Evolutionary conservation across 768 basidiomycete species (phyloP), one percentile per base, ranked within the genome.

Genomic region (Chiua virens): DNA sequence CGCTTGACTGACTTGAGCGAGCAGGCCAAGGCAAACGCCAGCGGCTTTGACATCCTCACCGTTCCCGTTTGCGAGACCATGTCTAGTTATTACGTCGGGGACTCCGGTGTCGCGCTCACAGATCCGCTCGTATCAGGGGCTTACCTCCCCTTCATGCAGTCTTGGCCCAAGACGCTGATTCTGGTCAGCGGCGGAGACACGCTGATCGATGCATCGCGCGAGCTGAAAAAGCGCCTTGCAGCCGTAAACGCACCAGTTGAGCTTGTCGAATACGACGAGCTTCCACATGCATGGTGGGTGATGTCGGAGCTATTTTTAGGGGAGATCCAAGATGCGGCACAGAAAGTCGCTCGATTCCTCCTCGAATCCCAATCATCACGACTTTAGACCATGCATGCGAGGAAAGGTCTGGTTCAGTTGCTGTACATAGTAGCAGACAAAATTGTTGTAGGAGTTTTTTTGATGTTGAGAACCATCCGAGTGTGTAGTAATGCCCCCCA

Each of bases 131-230:
- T 60, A 0, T 61, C 66, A 5, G 54, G 56, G 4, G 1, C 45
- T 4, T 48, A 49, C 10, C 10, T 66, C 13, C 38, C 61, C 10
- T 58, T 66, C 20, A 20, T 45, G 4, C 11, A 20, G 4, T 21
- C 52, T 27, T 66, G 61, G 65, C 66, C 59, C 8, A 54, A 35
- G 50, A 68, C 61, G 5, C 35, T 63, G 23, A 52, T 63, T 40
- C 15, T 66, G 10, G 49, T 66, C 1, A 61, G 66, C 18, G 30
- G 42, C 13, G 46, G 38, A 3, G 66, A 68, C 50, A 10, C 4
- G 8, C 8, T 61, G 23, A 40, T 57, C 2, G 53, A 56, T 5
- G 44, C 13, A 8, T 47, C 56, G 5, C 46, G 53, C 8, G 53
- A 46, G 28, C n/a, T 66, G 23, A 41, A 39, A 11, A 45, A 32